Evolutionary conservation across 352 stramenopile species (phyloP).

Genomic region (Phytophthora kernoviae): DNA sequence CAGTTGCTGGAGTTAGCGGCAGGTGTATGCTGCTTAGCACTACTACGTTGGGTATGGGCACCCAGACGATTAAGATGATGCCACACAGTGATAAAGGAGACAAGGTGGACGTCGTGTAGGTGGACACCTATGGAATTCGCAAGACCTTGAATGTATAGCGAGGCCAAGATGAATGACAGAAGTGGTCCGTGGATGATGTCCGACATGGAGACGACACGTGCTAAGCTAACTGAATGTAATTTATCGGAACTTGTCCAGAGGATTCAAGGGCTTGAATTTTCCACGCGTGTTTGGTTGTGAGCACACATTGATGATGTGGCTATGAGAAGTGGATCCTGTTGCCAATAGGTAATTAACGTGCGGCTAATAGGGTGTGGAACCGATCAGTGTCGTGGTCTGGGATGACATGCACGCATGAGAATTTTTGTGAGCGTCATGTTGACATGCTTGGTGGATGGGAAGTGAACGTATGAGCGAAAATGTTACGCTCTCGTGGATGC

Average conservation of each 20-base stretch:
- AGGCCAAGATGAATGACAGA: conserved; percentile 4
- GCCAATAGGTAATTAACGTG: too few species aligned
- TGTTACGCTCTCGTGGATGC: too few species aligned
- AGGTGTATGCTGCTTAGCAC: conserved; percentile 16
- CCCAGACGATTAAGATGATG: conserved; percentile 12
- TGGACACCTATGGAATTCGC: neutral
- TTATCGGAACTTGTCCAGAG: conserved; percentile 20
- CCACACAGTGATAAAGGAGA: conserved; percentile 5
- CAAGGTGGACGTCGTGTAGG: conserved; percentile 25
- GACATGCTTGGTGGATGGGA: neutral
- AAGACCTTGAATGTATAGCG: conserved; percentile 21
- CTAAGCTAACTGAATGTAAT: conserved; percentile 33
- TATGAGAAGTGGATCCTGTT: too few species aligned
- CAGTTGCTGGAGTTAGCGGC: conserved; percentile 35
- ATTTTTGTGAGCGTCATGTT: neutral
- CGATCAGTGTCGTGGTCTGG: too few species aligned
- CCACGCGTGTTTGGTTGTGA: too few species aligned
- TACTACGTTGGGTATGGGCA: conserved; percentile 27
- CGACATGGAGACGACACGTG: neutral
- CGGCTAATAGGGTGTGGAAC: too few species aligned
- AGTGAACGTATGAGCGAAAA: too few species aligned
- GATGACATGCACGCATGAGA: too few species aligned
- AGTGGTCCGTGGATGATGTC: neutral
- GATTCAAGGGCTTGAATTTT: neutral
- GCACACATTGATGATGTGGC: neutral